Evolutionary conservation across 495 filamentous ascomycete species (phyloP).

Genomic region (Platismatia glauca): DNA sequence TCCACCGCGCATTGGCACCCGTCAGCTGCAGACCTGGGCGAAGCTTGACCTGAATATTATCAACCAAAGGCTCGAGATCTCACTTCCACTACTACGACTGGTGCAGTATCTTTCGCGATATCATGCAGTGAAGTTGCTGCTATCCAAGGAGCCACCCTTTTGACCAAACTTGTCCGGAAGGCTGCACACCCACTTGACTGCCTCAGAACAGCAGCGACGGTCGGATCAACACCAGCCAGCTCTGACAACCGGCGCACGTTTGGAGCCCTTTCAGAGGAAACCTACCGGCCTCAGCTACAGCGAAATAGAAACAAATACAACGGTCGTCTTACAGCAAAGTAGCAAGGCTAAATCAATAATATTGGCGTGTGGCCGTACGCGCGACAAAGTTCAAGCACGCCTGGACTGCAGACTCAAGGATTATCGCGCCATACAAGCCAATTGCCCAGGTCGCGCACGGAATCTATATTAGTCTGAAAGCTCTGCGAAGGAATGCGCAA

Average conservation of each 20-base stretch:
- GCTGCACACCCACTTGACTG: background rate
- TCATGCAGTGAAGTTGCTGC: background rate
- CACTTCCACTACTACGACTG: background rate
- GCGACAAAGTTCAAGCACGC: background rate
- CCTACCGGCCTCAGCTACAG: background rate
- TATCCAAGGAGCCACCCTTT: background rate
- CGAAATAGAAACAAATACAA: background rate
- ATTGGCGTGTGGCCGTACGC: background rate
- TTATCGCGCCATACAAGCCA: background rate
- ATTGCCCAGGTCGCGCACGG: background rate
- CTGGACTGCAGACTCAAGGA: background rate
- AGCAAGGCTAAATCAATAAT: background rate
- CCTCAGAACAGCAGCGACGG: background rate
- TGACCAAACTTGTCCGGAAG: background rate
- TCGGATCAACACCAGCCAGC: background rate
- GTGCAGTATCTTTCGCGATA: background rate
- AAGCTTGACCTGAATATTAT: slow-evolving; percentile 1
- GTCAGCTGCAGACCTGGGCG: background rate
- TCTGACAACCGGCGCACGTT: background rate
- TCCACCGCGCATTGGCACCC: background rate
- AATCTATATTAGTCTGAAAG: background rate
- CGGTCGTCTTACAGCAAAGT: background rate
- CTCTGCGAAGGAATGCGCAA: slow-evolving; percentile 15
- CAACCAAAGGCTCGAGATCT: background rate
- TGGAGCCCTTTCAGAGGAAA: background rate